Conservation (phyloP, 2,329 filamentous ascomycete species). For the Tolypocladium endophyticum region DNA sequence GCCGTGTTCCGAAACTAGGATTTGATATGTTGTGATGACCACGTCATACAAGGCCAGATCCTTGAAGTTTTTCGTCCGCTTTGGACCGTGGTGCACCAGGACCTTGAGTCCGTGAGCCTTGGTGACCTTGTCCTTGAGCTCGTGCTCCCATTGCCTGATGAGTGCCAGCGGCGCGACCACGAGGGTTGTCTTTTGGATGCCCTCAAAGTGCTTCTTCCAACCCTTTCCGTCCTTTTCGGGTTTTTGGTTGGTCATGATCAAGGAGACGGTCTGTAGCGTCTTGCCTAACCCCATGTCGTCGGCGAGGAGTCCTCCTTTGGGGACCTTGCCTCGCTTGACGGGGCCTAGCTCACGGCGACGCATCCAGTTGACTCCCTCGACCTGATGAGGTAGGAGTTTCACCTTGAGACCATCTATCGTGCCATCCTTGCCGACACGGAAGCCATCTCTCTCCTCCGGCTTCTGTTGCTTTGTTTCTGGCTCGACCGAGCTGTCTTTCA, state of each 20-base stretch:
- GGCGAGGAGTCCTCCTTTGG: constrained; percentile 88
- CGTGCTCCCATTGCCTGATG: constrained; percentile 94
- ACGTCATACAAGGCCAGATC: constrained; percentile 82
- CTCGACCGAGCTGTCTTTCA: constrained; percentile 6
- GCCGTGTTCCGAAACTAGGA: constrained; percentile 81
- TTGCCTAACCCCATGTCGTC: constrained; percentile 98
- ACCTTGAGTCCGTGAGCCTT: constrained; percentile 63
- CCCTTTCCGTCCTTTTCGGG: constrained; percentile 44
- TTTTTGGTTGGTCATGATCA: constrained; percentile 75
- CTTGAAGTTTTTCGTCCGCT: constrained; percentile 66
- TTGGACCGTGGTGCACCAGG: constrained; percentile 82
- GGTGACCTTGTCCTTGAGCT: constrained; percentile 75
- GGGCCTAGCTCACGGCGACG: constrained; percentile 79
- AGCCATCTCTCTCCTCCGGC: constrained; percentile 9
- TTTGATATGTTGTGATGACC: constrained; percentile 95
- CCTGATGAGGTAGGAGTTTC: constrained; percentile 83
- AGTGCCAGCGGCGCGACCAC: constrained; percentile 88
- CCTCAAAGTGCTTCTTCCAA: constrained; percentile 58
- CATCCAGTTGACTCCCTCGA: constrained; percentile 95
- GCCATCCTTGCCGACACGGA: constrained; percentile 32
- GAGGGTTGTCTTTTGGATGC: constrained; percentile 68
- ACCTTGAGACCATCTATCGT: constrained; percentile 71
- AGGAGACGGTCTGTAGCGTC: constrained; percentile 84
- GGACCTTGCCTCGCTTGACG: constrained; percentile 69
- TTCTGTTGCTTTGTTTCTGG: constrained; percentile 11